phyloP scores from a whole-genome alignment of 805 yeast genomes.

The Kodamaea laetipori region DNA sequence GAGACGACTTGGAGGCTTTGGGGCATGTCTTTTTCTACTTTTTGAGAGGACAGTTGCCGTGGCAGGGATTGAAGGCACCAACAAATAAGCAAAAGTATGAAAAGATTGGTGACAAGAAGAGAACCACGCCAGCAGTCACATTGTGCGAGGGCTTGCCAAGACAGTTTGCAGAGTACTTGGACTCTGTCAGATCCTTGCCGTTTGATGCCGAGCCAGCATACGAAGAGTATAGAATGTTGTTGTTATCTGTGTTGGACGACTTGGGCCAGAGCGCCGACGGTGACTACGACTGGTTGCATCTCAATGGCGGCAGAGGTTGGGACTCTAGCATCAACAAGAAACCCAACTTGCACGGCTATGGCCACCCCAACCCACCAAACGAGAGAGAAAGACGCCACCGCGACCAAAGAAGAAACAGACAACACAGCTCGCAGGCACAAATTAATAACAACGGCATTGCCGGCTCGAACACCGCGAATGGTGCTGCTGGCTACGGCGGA shows the following conservation, averaged over 20 bases:
- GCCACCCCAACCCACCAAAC: constrained; percentile 64
- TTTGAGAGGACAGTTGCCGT: constrained; percentile 75
- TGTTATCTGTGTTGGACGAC: constrained; percentile 60
- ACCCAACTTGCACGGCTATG: constrained; percentile 81
- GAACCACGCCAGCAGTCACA: constrained; percentile 64
- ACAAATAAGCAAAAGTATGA: constrained; percentile 83
- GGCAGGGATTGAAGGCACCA: constrained; percentile 91
- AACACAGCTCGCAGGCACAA: constrained; percentile 23
- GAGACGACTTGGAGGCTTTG: constrained; percentile 79
- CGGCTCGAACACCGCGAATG: constrained; percentile 12
- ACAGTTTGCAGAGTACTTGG: constrained; percentile 74
- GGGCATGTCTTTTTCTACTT: constrained; percentile 84
- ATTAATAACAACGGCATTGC: constrained; percentile 23
- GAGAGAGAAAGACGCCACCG: constrained; percentile 49
- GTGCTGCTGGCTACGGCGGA: constrained; percentile 9
- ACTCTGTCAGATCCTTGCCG: constrained; percentile 64
- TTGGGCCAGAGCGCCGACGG: constrained; percentile 64
- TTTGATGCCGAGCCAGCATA: constrained; percentile 84
- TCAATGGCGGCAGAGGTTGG: constrained; percentile 83
- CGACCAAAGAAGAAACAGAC: constrained; percentile 47
- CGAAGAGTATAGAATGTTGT: constrained; percentile 60
- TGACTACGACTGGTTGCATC: constrained; percentile 78
- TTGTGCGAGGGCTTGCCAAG: constrained; percentile 66
- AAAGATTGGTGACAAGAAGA: constrained; percentile 80
- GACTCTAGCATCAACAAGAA: constrained; percentile 73